Evolutionary conservation across 1,139 yeast genomes (phyloP).

Genomic region (Hansenula lynferdii): DNA sequence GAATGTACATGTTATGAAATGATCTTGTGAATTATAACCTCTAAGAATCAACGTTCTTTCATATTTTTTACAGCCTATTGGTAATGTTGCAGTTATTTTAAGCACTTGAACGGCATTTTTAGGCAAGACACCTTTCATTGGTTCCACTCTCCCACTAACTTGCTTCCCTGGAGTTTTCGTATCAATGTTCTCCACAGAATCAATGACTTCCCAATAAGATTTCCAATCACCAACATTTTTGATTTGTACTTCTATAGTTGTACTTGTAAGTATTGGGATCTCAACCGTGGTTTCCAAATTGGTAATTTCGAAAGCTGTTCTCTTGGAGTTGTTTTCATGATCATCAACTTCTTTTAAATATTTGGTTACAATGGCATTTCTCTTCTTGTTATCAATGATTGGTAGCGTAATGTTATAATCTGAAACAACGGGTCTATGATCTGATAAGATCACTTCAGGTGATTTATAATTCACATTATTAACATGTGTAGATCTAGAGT

Average conservation of each 20-base stretch:
- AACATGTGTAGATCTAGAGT: slow-evolving; percentile 15
- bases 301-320: slow-evolving; percentile 30
- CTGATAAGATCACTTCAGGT: slow-evolving; percentile 46
- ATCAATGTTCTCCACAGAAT: slow-evolving; percentile 14
- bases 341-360: slow-evolving; percentile 35
- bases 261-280: slow-evolving; percentile 14
- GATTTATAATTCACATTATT: slow-evolving; percentile 29
- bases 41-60: slow-evolving; percentile 22
- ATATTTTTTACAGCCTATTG: slow-evolving; percentile 22
- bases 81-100: slow-evolving; percentile 18
- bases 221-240: slow-evolving; percentile 22
- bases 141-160: slow-evolving; percentile 11
- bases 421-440: slow-evolving; percentile 71
- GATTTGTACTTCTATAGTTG: slow-evolving; percentile 14
- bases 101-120: slow-evolving; percentile 20
- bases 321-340: slow-evolving; percentile 35
- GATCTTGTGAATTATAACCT: slow-evolving; percentile 25
- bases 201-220: slow-evolving; percentile 27
- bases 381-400: slow-evolving; percentile 39
- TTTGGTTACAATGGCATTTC: slow-evolving; percentile 29
- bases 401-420: slow-evolving; percentile 42
- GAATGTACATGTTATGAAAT: slow-evolving; percentile 25
- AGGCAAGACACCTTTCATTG: slow-evolving; percentile 21
- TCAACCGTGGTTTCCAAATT: slow-evolving; percentile 12
- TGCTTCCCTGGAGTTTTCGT: slow-evolving; percentile 6